Evolutionary conservation across 306 rosid genomes (phyloP), one percentile per base, ranked within the genome.

Genomic region (Rubus parviflorus): DNA sequence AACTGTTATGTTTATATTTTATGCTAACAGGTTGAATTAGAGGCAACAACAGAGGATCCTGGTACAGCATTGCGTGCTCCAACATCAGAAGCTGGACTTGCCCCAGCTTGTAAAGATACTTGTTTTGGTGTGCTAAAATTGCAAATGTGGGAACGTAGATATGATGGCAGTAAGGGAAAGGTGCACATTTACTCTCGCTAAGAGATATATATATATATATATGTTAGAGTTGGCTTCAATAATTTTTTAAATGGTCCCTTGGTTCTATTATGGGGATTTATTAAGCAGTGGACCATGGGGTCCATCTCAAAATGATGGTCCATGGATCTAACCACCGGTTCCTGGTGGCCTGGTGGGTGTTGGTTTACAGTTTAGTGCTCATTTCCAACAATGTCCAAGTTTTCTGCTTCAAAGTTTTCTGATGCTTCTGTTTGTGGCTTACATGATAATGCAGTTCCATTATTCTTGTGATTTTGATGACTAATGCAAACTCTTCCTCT

Each of bases 11-110:
- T n/a, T n/a, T n/a, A n/a, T n/a, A n/a, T n/a, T n/a, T n/a, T n/a
- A n/a, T n/a, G n/a, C n/a, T n/a, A n/a, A n/a, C n/a, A n/a, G n/a
- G 88, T 88, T 77, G 96, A 92, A 85, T 68, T 92, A 74, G 92
- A 90, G 89, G 97, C 89, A 74, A 92, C 87, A 42, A 67, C 97
- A 9, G 88, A 90, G 16, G 90, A 92, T 72, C 84, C 85, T 6
- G 98, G 98, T 58, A 86, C 96, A 6, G 19, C 96, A 56, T 81
- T 92, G 84, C 97, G 91, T 51, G 98, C 98, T 77, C 98, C 98
- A 75, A 94, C 98, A 51, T 0, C 70, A 48, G 97, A 94, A 83
- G 72, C 89, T 38, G 98, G 98, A 40, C 75, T 94, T 82, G 76
- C 90, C 71, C 91, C 86, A 52, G 97, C 97, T 78, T 94, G 98